A percentile compares a stretch with the other conserved stretches of the same genome.
phyloP scores from a whole-genome alignment of 192 early-diverging fungal genomes.

The Gryganskiella cystojenkinii region DNA sequence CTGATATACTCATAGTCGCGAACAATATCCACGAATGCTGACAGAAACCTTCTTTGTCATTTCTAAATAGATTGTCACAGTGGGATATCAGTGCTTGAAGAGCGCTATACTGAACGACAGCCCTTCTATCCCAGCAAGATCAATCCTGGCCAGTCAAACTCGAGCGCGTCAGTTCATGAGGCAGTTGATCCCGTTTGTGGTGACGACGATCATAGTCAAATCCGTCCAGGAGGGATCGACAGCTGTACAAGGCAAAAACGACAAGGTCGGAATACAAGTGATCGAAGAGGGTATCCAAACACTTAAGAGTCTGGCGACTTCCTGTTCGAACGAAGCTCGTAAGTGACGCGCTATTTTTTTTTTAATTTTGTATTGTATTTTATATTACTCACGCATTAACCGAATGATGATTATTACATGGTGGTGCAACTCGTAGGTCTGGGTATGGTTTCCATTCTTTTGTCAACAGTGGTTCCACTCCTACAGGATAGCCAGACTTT shows the following conservation, averaged over 20 bases:
- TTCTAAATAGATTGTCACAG: constrained; percentile 31
- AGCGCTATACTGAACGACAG: constrained; percentile 30
- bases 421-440: constrained; percentile 27
- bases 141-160: constrained; percentile 3
- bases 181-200: constrained; percentile 44
- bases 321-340: constrained; percentile 54
- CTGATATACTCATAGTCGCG: background rate
- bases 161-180: constrained; percentile 36
- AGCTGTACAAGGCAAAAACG: background rate
- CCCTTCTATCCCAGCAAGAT: background rate
- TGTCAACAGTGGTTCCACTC: constrained; percentile 59
- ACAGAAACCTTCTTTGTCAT: background rate
- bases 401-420: too few species aligned
- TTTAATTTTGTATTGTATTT: too few species aligned
- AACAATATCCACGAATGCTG: background rate
- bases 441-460: constrained; percentile 48
- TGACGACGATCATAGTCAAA: constrained; percentile 43
- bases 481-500: constrained; percentile 36
- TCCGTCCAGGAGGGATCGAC: constrained; percentile 26
- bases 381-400: too few species aligned
- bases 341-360: constrained; percentile 10
- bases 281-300: constrained; percentile 63
- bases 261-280: constrained; percentile 35
- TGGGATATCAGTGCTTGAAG: constrained; percentile 46
- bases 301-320: constrained; percentile 51